Conservation (phyloP, 306 rosid genomes). For the Acacia melanoxylon region DNA sequence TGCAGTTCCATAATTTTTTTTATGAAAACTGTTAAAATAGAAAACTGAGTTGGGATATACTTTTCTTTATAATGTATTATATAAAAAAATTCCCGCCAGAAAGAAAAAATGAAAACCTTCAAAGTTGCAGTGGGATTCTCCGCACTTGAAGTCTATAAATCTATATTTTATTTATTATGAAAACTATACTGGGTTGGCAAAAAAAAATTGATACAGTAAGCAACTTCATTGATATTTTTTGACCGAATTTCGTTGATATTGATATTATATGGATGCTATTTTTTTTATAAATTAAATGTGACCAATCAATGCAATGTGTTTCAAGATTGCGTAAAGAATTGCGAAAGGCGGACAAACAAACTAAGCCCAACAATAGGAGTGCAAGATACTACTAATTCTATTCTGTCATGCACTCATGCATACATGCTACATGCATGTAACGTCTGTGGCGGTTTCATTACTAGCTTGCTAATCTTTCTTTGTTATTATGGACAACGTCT, state of each 20-base stretch:
- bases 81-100: too few relatives aligned
- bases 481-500: background rate
- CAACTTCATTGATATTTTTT: background rate
- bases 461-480: too few relatives aligned
- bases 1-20: background rate
- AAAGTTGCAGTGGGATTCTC: too few relatives aligned
- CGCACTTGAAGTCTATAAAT: too few relatives aligned
- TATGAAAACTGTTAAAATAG: too few relatives aligned
- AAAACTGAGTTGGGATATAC: too few relatives aligned
- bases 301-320: too few relatives aligned
- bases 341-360: background rate
- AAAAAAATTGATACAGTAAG: background rate
- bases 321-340: too few relatives aligned
- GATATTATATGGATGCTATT: background rate
- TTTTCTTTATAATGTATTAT: too few relatives aligned
- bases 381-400: constrained; percentile 27
- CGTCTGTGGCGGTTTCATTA: background rate
- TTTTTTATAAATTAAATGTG: background rate
- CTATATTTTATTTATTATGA: background rate
- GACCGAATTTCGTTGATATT: too few relatives aligned
- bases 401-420: constrained; percentile 11
- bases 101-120: too few relatives aligned
- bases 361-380: constrained; percentile 9
- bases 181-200: background rate
- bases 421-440: constrained; percentile 24